Evolutionary conservation across 345 rosid genomes (phyloP).

Genomic region (Adansonia digitata): DNA sequence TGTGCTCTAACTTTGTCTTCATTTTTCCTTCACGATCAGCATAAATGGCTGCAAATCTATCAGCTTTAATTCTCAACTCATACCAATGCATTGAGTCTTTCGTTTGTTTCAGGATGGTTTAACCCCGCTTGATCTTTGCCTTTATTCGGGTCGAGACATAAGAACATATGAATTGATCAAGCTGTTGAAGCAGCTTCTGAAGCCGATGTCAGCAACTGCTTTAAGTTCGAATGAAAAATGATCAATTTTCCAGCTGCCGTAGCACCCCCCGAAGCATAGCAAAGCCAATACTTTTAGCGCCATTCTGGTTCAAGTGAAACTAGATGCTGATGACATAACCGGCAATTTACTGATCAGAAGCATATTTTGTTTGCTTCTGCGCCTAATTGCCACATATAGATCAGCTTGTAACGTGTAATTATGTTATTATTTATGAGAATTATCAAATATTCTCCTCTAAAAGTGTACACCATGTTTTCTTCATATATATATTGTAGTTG

Average conservation of each 20-base stretch:
- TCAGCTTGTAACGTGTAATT: neutral
- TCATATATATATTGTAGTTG: neutral
- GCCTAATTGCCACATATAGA: neutral
- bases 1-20: neutral
- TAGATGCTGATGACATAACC: neutral
- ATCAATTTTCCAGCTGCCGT: neutral
- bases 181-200: conserved; percentile 64
- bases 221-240: neutral
- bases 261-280: neutral
- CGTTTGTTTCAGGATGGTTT: conserved; percentile 57
- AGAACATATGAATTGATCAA: conserved; percentile 71
- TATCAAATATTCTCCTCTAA: neutral
- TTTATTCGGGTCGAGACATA: conserved; percentile 50
- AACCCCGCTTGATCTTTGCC: conserved; percentile 82
- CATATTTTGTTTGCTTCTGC: neutral
- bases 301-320: neutral
- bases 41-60: neutral
- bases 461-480: neutral
- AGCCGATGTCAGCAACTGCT: neutral
- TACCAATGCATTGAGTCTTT: conserved; percentile 2
- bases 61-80: neutral
- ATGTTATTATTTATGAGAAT: neutral
- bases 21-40: neutral
- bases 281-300: neutral
- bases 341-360: neutral